Base-by-base conservation (phyloP, 345 rosid genomes). In the Xanthoceras sorbifolium region DNA sequence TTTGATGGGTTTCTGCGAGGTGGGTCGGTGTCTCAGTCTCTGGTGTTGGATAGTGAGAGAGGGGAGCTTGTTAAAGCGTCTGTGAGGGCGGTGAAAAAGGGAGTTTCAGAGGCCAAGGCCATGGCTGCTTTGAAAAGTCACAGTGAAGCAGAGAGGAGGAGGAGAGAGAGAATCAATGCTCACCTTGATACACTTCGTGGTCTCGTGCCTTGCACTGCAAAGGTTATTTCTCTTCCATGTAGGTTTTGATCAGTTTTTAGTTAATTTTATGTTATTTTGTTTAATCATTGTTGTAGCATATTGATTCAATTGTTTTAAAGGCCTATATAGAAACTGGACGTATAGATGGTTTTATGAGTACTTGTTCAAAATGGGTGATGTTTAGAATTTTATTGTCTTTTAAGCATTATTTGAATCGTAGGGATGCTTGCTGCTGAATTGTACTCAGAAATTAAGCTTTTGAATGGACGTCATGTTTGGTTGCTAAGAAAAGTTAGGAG, bases 131-230 rank as follows among this genome's bases (percentile, higher is more conserved):
- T 88, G 82, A 90, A 79, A 87, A 88, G 81, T 84, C 97, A 91
- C 46, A 85, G 93, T 29, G 92, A 87, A 67, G 94, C 97, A 1
- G 97, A 91, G 86, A 89, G 91, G 85, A 87, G 93, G 67, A 86
- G 97, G 59, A 88, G 97, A 67, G 92, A 89, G 60, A 87, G 97
- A 83, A 91, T 91, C 82, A 91, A 91, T 82, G 80, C 89, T 50
- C 93, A 91, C 77, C 89, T 91, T 52, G 86, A 75, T 66, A 85
- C 92, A 0, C 93, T 90, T 25, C 91, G 93, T 17, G 77, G 85
- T 28, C 83, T 91, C 28, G 83, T 90, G 14, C 92, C 93, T 72
- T 75, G 80, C 83, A 79, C 84, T 5, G 85, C 79, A n/a, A 91
- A 88, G 93, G 97, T 86, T 62, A 55, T 34, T 32, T 61, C 55